phyloP scores from a whole-genome alignment of 257 asterid genomes.

The Solanum acaule region DNA sequence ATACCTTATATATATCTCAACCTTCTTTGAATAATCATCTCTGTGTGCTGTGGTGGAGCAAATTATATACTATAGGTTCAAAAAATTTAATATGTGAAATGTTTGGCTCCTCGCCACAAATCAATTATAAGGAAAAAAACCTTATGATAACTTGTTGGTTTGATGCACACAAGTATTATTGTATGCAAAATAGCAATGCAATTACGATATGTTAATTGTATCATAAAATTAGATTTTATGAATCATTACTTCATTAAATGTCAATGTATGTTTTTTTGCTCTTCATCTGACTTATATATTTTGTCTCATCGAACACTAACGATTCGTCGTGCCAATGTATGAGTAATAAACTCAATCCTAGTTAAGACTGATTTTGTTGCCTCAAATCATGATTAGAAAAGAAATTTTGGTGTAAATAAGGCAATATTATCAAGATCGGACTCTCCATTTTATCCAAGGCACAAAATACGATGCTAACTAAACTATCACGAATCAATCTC shows the following conservation, averaged over 20 bases:
- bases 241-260: neutral
- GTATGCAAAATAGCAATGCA: neutral
- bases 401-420: neutral
- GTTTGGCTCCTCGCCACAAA: neutral
- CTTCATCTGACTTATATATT: neutral
- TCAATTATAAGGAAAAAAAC: neutral
- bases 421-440: no score
- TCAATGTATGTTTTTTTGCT: neutral
- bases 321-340: neutral
- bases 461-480: neutral
- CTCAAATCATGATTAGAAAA: neutral
- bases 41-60: neutral
- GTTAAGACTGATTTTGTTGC: neutral
- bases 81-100: neutral
- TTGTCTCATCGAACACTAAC: neutral
- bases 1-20: neutral
- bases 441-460: no score
- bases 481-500: neutral
- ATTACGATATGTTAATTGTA: no score
- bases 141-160: neutral
- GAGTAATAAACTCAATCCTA: neutral
- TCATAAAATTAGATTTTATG: neutral
- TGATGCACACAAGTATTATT: neutral
- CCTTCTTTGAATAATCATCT: neutral
- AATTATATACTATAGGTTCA: neutral